A percentile compares a stretch with the other conserved stretches of the same genome.
Evolutionary conservation across 768 basidiomycete species (phyloP).

Genomic region (Austroboletus eburneus): DNA sequence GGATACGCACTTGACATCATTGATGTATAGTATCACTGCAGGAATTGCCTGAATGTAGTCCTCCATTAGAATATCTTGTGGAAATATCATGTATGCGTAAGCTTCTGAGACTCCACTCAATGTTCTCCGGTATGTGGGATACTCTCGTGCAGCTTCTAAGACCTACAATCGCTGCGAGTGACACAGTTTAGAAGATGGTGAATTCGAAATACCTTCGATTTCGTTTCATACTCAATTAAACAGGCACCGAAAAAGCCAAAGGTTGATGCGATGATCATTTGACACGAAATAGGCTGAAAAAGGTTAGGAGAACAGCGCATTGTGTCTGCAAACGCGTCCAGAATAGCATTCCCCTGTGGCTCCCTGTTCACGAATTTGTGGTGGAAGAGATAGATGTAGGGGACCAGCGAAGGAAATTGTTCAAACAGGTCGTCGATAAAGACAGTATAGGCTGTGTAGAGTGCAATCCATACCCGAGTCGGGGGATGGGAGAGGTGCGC

Average conservation of each 20-base stretch:
- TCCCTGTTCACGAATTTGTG: conserved; percentile 26
- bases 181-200: too few species aligned
- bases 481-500: conserved; percentile 23
- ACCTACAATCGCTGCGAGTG: not conserved
- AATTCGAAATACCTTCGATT: conserved; percentile 17
- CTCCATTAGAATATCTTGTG: not conserved
- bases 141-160: not conserved
- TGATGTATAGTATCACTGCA: not conserved
- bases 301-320: conserved; percentile 27
- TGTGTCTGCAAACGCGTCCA: conserved; percentile 34
- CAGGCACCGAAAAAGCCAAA: conserved; percentile 34
- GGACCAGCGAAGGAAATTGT: conserved; percentile 17
- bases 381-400: conserved; percentile 33
- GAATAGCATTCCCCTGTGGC: conserved; percentile 27
- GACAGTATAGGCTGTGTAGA: conserved; percentile 35
- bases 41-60: not conserved
- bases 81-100: conserved; percentile 6
- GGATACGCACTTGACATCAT: not conserved
- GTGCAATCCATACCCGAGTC: not conserved
- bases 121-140: not conserved
- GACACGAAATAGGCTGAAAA: conserved; percentile 29
- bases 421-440: conserved; percentile 35
- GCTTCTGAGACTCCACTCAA: not conserved
- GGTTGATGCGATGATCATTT: conserved; percentile 34
- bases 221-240: conserved; percentile 31